Conservation (phyloP, 1,284 basidiomycete species). For the Taiwanofungus camphoratus region DNA sequence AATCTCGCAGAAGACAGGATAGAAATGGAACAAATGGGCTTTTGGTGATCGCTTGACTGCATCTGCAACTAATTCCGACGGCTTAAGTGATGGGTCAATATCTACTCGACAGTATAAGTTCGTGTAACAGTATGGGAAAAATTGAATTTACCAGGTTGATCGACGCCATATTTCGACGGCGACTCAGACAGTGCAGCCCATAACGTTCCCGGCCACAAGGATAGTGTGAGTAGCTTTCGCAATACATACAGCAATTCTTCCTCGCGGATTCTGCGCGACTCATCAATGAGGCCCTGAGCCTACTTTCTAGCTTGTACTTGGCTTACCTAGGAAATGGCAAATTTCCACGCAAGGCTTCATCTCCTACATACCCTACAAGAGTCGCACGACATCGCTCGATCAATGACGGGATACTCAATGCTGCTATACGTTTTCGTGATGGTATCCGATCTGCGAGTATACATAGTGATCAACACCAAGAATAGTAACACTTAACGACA, state of each 20-base stretch:
- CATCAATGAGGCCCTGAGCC: background rate
- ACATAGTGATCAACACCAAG: background rate
- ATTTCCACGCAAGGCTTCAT: conserved; percentile 75
- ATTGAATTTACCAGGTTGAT: conserved; percentile 43
- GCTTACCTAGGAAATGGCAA: conserved; percentile 79
- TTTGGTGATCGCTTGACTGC: conserved; percentile 65
- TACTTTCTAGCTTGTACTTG: background rate
- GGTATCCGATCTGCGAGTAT: conserved; percentile 49
- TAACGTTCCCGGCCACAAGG: conserved; percentile 67
- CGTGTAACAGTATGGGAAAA: conserved; percentile 4
- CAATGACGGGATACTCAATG: conserved; percentile 63
- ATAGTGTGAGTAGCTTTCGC: conserved; percentile 64
- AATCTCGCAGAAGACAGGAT: conserved; percentile 73
- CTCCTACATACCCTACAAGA: conserved; percentile 73
- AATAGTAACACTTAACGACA: background rate
- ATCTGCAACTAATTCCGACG: conserved; percentile 54
- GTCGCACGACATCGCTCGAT: conserved; percentile 68
- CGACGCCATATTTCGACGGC: conserved; percentile 47
- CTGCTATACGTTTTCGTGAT: conserved; percentile 61
- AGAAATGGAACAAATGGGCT: conserved; percentile 84
- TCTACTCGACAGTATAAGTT: conserved; percentile 22
- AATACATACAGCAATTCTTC: conserved; percentile 88
- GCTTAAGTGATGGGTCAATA: conserved; percentile 40
- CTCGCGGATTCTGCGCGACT: conserved; percentile 61
- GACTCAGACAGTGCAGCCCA: conserved; percentile 68